phyloP scores from a whole-genome alignment of 257 asterid genomes.

The Capsicum pubescens region DNA sequence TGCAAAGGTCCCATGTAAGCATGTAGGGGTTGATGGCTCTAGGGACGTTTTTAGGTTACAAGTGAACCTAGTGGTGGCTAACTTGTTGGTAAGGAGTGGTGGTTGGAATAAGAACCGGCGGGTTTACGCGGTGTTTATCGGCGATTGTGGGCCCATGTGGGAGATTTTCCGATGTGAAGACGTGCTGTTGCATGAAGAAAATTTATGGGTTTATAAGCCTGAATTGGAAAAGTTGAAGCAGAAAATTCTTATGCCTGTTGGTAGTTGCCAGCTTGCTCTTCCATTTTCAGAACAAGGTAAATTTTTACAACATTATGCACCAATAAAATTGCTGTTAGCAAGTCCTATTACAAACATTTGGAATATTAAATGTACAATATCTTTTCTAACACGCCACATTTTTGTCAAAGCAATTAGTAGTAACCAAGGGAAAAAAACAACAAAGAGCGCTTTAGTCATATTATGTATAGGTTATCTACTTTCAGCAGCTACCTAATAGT shows the following conservation, averaged over 20 bases:
- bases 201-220: conserved; percentile 58
- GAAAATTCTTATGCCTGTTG: conserved; percentile 69
- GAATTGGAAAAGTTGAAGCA: conserved; percentile 49
- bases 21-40: conserved; percentile 31
- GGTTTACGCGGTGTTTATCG: conserved; percentile 59
- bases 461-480: too few species aligned
- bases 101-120: conserved; percentile 38
- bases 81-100: conserved; percentile 61
- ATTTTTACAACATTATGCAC: too few species aligned
- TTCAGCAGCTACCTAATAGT: too few species aligned
- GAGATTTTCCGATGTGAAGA: conserved; percentile 83
- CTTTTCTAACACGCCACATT: too few species aligned
- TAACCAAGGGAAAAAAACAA: too few species aligned
- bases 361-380: not conserved
- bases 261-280: conserved; percentile 63
- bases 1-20: conserved; percentile 55
- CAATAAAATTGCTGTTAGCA: too few species aligned
- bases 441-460: too few species aligned
- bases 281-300: conserved; percentile 51
- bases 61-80: conserved; percentile 70
- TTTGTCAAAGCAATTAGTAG: too few species aligned
- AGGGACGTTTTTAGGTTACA: conserved; percentile 77
- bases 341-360: too few species aligned
- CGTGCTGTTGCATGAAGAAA: conserved; percentile 49
- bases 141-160: conserved; percentile 68